These are phyloP conservation scores for Microstegium vimineum DNA, from an alignment of 176 grass and related monocot species.

Conservation along the genomic window DNA sequence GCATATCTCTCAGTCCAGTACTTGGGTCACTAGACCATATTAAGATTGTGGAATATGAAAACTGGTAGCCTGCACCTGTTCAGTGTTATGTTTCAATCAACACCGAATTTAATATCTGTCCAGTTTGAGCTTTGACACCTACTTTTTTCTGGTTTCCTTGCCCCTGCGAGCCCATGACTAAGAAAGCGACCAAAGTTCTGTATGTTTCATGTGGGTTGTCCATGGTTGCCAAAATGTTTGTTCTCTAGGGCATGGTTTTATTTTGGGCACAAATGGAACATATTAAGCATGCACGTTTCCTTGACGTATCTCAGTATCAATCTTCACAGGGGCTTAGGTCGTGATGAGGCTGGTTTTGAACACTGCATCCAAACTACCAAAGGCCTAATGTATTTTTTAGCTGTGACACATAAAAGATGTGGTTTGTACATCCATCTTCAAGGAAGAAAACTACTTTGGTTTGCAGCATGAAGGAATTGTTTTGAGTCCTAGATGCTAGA, in stretches of 20 bases:
- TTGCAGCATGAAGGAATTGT: too few species aligned
- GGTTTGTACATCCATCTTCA: too few species aligned
- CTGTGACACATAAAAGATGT: too few species aligned
- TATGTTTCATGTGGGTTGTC: background rate
- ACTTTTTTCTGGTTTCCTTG: background rate
- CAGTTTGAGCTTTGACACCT: background rate
- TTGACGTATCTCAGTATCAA: background rate
- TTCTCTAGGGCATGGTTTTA: background rate
- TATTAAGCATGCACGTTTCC: background rate
- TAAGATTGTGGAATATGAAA: slow-evolving; percentile 6
- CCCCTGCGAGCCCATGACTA: background rate
- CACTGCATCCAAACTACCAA: too few species aligned
- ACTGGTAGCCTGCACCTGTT: slow-evolving; percentile 3
- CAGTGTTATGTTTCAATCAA: background rate
- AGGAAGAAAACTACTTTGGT: too few species aligned
- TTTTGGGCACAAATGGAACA: background rate
- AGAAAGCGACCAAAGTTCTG: background rate
- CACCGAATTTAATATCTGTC: background rate
- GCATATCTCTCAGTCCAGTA: background rate
- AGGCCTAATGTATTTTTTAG: too few species aligned
- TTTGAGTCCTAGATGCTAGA: too few species aligned
- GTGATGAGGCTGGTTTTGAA: too few species aligned
- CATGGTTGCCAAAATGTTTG: background rate
- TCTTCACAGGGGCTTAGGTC: background rate
- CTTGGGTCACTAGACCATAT: background rate